A percentile compares a stretch with the other conserved stretches of the same genome.
Evolutionary conservation across 371 early-diverging fungal species (phyloP).

Genomic region (Dichotomocladium elegans): DNA sequence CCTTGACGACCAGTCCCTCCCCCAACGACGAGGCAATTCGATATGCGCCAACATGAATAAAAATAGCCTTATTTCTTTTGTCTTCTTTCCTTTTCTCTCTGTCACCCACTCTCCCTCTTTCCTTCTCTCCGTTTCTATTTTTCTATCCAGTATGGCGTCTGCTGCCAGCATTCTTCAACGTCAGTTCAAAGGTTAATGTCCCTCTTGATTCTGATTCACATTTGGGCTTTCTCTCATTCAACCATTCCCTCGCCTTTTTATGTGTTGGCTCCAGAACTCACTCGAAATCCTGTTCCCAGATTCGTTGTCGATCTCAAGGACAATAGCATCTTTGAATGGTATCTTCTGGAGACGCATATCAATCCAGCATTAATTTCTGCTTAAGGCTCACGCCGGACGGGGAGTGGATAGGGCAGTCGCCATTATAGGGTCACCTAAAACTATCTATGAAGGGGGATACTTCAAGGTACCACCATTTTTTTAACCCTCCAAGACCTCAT

Average conservation of each 20-base stretch:
- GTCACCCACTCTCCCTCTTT: not conserved
- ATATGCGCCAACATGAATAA: too few species aligned
- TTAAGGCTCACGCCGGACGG: not conserved
- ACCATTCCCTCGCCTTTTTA: slow-evolving; percentile 25
- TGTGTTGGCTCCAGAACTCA: slow-evolving; percentile 33
- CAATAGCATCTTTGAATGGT: slow-evolving; percentile 65
- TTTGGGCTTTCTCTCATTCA: not conserved
- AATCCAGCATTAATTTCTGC: not conserved
- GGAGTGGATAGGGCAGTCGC: slow-evolving; percentile 65
- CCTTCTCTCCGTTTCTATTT: not conserved
- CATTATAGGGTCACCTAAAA: slow-evolving; percentile 82
- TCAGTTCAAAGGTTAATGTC: not conserved
- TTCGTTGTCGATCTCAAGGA: slow-evolving; percentile 69
- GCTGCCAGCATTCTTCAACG: slow-evolving; percentile 5
- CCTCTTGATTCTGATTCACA: too few species aligned
- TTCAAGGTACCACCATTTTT: slow-evolving; percentile 67
- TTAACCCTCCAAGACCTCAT: not conserved
- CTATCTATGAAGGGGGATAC: slow-evolving; percentile 88
- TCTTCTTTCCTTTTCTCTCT: not conserved
- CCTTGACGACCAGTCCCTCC: too few species aligned
- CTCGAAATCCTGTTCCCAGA: slow-evolving; percentile 65
- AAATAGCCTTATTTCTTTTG: too few species aligned
- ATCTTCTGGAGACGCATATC: not conserved
- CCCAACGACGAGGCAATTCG: too few species aligned
- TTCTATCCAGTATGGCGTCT: slow-evolving; percentile 33